Base-by-base conservation (phyloP, 2,329 filamentous ascomycete species). In the Claviceps pusilla region DNA sequence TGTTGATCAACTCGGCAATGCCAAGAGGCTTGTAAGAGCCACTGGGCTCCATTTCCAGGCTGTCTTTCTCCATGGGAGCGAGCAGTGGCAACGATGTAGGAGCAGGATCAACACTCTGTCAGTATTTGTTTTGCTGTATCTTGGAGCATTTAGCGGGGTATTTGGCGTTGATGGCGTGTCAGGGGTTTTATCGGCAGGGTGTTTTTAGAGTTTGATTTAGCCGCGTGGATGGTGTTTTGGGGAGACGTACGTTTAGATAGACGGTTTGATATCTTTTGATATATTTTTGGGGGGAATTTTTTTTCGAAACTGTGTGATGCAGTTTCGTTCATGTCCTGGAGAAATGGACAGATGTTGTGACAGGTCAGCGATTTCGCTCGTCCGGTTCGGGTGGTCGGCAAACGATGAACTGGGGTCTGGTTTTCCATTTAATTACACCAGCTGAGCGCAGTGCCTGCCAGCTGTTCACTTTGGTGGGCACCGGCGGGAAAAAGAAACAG, bases 1-100 rank as follows among this genome's bases (percentile, higher is more conserved):
- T 59, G 6, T 62, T 60, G 31, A 68, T 57, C 12, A 63, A 57
- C 1, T 54, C 50, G 5, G 60, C 58, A 19, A 66, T 57, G 54
- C 62, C 61, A 31, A 61, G 16, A 11, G 41, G 29, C 35, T 42
- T 43, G 24, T 14, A 11, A 19, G 41, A 9, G 6, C 19, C 28
- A 12, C 37, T 31, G 10, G 16, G 35, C 29, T 28, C 28, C 7
- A 7, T 41, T 12, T 7, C 52, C 2, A 19, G 29, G n/a, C 10
- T 37, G n/a, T 28, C 11, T 24, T 50, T 46, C 28, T 50, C 46
- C 50, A 31, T 41, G 41, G 10, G 46, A 24, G n/a, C 46, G 10
- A 28, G 35, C 35, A 39, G 29, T 41, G 51, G 19, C 11, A 11
- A 19, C 19, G 19, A 19, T 19, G n/a, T 31, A 10, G 24, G 4